Base-by-base conservation (phyloP, 2,329 filamentous ascomycete species). In the Fusarium sambucinum region DNA sequence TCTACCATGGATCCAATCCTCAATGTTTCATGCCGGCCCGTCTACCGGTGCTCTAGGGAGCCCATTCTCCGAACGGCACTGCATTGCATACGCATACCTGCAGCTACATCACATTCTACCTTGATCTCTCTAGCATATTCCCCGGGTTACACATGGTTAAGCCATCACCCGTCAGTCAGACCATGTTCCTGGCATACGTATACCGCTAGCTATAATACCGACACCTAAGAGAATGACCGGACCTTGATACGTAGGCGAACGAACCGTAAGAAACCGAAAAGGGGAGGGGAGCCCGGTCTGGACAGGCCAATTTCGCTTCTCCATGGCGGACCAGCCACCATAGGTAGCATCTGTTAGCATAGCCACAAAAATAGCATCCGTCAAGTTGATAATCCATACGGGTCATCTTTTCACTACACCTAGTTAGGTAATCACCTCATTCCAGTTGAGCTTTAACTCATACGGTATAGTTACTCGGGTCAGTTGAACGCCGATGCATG, bases 301-400 rank as follows among this genome's bases (percentile, higher is more conserved):
- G 17, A 27, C 13, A 25, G 33, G 46, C 60, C 64, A 73, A 73
- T 73, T 48, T 73, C 71, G 71, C 71, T 73, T 73, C 63, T 38
- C 67, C 66, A 63, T 68, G 47, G 45, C 38, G 56, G 60, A 46
- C 64, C 50, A 66, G 59, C 55, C 60, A 68, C 55, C 29, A 47
- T 44, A 63, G 61, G 68, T 54, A 52, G 65, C 50, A 68, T 50
- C 51, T 32, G 32, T 33, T 42, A 60, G 55, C 51, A 62, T 51
- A 45, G 51, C 51, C 46, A 50, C 46, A 37, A 50, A 50, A 50
- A 50, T 51, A 51, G 35, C 42, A 51, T 51, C 25, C 33, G 17
- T 4, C 13, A 38, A 29, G n/a, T 29, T 21, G n/a, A 27, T 27
- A 35, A 38, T 27, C 23, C n/a, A 14, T 51, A 45, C 27, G 6